These are phyloP conservation scores for Lentinula novae-zelandiae DNA, from an alignment of 1,284 basidiomycete genomes.

Conservation along the genomic window DNA sequence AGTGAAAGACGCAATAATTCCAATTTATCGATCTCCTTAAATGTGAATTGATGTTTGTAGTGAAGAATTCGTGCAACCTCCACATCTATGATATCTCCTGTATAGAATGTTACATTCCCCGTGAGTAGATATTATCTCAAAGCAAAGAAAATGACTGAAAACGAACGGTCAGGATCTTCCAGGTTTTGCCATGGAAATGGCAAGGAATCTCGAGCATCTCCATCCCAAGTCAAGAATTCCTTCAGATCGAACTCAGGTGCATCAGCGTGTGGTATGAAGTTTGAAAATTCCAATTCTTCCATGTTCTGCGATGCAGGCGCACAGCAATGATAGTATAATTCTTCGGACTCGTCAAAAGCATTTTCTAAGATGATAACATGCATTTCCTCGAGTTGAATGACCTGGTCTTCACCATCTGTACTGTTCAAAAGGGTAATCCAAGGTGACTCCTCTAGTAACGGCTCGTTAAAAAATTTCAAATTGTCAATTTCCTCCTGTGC, in stretches of 20 bases:
- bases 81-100: conserved; percentile 34
- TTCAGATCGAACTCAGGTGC: conserved; percentile 27
- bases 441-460: background rate
- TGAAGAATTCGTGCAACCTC: conserved; percentile 29
- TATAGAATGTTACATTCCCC: background rate
- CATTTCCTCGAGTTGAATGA: background rate
- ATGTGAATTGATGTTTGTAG: conserved; percentile 18
- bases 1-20: conserved; percentile 18
- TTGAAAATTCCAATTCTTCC: conserved; percentile 1
- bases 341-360: background rate
- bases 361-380: background rate
- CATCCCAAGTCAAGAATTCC: conserved; percentile 22
- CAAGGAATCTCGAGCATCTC: conserved; percentile 31
- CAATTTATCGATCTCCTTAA: conserved; percentile 25
- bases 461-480: background rate
- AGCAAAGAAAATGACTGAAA: too few species aligned
- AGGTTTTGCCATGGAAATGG: conserved; percentile 20
- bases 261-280: conserved; percentile 33
- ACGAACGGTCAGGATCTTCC: conserved; percentile 39
- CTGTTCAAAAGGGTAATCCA: background rate
- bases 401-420: background rate
- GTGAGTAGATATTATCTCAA: background rate
- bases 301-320: conserved; percentile 27
- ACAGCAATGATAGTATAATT: conserved; percentile 28
- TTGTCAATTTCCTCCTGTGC: background rate